Base-by-base conservation (phyloP, 1,284 basidiomycete species). In the Marasmius tenuissimus region DNA sequence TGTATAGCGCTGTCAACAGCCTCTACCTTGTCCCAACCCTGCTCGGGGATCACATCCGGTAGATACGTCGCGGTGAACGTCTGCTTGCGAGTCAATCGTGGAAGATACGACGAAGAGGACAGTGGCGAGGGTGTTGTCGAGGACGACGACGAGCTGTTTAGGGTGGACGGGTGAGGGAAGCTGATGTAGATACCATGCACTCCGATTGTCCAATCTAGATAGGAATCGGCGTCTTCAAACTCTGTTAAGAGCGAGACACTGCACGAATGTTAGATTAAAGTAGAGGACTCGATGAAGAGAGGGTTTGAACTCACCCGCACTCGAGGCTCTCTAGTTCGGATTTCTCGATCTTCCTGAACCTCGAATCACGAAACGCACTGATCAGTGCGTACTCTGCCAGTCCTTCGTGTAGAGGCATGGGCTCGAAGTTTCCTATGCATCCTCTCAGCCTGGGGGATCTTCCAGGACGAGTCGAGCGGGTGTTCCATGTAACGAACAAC, bases 401-500 rank as follows among this genome's bases (percentile, higher is more conserved):
- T 10, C 95, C 96, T 34, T 90, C 82, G 48, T 81, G 84, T 27
- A 98, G 80, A 7, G 87, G 79, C 72, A 91, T 83, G 1, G 94
- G 83, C 51, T 91, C 87, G 72, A 99, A 99, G 72, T 88, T 96
- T 69, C 97, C 97, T 68, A 99, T 98, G 76, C 97, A 99, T 27
- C 97, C 97, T 63, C 97, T 81, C 63, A 99, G 80, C 53, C 87
- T 80, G 42, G 87, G 81, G 27, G 85, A 76, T 63, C 84, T 82
- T 49, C 85, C 85, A 27, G 85, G 74, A 64, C 85, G 83, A 63
- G 83, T 80, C 59, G 82, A 81, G 64, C 78, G 84, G 58, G 80
- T 92, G 77, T 95, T 96, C 96, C 97, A 99, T 1, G 97, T 98
- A 39, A 99, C 94, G 75, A 99, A 99, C 61, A 99, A 81, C 7